These are phyloP conservation scores for Juncus inflexus DNA, from an alignment of 176 grass and related monocot species.

Conservation along the genomic window DNA sequence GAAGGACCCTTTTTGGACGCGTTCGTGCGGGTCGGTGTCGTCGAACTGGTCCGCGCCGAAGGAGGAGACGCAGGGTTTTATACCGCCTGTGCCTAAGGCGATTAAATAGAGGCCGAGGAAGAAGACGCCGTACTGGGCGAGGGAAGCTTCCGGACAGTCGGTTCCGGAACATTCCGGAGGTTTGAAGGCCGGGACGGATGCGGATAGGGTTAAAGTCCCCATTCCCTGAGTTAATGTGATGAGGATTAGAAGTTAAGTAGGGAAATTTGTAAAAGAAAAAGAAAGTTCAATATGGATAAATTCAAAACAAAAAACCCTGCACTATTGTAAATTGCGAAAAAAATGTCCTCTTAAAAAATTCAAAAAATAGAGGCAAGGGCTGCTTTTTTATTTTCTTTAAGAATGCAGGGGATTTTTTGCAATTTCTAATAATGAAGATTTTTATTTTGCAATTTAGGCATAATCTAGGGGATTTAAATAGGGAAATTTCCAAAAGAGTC, in stretches of 20 bases:
- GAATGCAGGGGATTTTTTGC: too few relatives aligned
- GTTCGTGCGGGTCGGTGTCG: conserved; percentile 68
- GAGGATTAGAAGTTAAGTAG: conserved; percentile 15
- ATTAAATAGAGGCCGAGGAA: conserved; percentile 88
- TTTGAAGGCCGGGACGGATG: conserved; percentile 62
- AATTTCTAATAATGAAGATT: too few relatives aligned
- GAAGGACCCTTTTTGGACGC: conserved; percentile 78
- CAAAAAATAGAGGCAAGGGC: too few relatives aligned
- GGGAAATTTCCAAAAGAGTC: too few relatives aligned
- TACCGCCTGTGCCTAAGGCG: conserved; percentile 78
- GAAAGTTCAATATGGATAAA: conserved; percentile 7
- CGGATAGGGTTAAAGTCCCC: conserved; percentile 62
- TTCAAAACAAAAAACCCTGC: not conserved
- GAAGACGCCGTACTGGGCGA: conserved; percentile 64
- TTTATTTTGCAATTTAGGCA: too few relatives aligned
- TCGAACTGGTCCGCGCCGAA: conserved; percentile 94
- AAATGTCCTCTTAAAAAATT: too few relatives aligned
- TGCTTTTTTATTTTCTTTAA: too few relatives aligned
- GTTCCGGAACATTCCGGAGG: conserved; percentile 65
- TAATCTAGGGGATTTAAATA: too few relatives aligned
- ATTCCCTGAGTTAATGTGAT: conserved; percentile 49
- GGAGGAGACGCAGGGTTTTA: conserved; percentile 84
- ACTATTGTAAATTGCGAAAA: too few relatives aligned
- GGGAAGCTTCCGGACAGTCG: conserved; percentile 54
- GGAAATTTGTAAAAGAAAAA: conserved; percentile 10